Percentiles rank a stretch among this genome's conserved stretches.
These are phyloP conservation scores for Zygosaccharomyces sapae DNA, from an alignment of 1,139 yeast genomes.

Conservation along the genomic window DNA sequence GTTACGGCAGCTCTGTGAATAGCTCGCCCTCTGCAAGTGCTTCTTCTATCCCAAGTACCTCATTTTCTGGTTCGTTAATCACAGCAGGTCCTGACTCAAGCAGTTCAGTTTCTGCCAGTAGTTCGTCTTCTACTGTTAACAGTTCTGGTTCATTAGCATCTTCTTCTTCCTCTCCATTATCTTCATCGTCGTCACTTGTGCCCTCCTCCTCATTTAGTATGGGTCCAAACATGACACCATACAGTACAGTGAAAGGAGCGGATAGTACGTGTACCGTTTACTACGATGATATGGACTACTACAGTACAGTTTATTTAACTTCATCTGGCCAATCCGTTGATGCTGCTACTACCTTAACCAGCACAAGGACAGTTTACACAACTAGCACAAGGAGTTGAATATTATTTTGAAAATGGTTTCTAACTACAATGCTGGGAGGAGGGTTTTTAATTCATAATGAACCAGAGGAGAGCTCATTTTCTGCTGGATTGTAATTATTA, in stretches of 20 bases:
- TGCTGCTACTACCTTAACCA: slow-evolving; percentile 35
- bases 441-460: neutral
- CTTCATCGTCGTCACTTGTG: slow-evolving; percentile 7
- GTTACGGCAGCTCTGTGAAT: slow-evolving; percentile 6
- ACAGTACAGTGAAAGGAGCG: slow-evolving; percentile 14
- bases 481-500: slow-evolving; percentile 3
- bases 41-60: slow-evolving; percentile 6
- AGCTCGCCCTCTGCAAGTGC: slow-evolving; percentile 6
- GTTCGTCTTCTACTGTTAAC: slow-evolving; percentile 2
- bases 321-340: slow-evolving; percentile 31
- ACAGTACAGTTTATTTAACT: slow-evolving; percentile 33
- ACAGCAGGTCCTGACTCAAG: slow-evolving; percentile 5
- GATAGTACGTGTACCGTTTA: slow-evolving; percentile 28
- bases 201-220: slow-evolving; percentile 12
- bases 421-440: neutral
- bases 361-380: slow-evolving; percentile 27
- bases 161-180: neutral
- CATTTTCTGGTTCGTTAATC: slow-evolving; percentile 8
- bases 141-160: neutral
- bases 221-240: slow-evolving; percentile 10
- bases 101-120: slow-evolving; percentile 2
- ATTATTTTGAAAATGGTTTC: neutral
- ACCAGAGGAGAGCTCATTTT: neutral
- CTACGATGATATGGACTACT: slow-evolving; percentile 29
- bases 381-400: slow-evolving; percentile 14